A percentile compares a stretch with the other conserved stretches of the same genome.
Conservation (phyloP, 306 rosid genomes). For the Ceratonia siliqua region DNA sequence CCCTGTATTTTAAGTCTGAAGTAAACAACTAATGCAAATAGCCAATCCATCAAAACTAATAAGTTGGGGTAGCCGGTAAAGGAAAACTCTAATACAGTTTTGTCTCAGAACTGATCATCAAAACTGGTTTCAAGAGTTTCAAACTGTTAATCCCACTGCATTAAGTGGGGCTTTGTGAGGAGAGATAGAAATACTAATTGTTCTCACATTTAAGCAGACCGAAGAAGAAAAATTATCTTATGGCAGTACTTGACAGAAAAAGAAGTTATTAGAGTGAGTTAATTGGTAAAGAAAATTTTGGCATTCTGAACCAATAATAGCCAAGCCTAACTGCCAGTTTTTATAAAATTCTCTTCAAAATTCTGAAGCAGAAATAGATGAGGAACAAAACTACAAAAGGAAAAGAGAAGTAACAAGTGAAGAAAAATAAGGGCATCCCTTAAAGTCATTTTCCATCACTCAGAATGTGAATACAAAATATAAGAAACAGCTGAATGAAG, state of each 20-base stretch:
- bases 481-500: neutral
- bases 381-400: neutral
- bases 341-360: neutral
- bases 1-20: neutral
- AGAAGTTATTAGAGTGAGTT: neutral
- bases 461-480: neutral
- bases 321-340: neutral
- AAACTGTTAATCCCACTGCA: neutral
- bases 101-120: neutral
- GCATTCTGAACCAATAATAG: slow-evolving; percentile 19
- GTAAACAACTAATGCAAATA: neutral
- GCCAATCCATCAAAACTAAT: slow-evolving; percentile 19
- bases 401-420: neutral
- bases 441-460: neutral
- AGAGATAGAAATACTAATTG: slow-evolving; percentile 20
- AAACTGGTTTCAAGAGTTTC: neutral
- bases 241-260: slow-evolving; percentile 15
- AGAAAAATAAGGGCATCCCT: neutral
- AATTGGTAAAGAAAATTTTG: slow-evolving; percentile 17
- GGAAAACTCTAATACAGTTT: neutral
- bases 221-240: neutral
- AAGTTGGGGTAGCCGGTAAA: neutral
- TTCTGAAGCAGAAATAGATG: neutral
- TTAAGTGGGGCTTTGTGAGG: neutral
- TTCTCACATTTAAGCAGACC: slow-evolving; percentile 13